These are phyloP conservation scores for Pyracantha coccinea DNA, from an alignment of 331 rosid genomes.

Conservation along the genomic window DNA sequence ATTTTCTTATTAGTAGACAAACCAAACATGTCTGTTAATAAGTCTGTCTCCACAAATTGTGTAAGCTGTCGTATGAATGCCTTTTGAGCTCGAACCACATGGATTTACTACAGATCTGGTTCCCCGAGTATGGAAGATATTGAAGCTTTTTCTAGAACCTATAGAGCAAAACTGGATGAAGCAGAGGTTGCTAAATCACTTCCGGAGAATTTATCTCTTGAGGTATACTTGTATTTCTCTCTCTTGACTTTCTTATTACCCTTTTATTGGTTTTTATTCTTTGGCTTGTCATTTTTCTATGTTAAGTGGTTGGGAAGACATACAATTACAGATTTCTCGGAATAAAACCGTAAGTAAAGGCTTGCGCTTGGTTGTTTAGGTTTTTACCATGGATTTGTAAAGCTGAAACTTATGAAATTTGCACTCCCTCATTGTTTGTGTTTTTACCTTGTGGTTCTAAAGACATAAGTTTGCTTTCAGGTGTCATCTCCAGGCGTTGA, in stretches of 20 bases:
- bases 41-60: not conserved
- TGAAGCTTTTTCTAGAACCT: conserved; percentile 63
- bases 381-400: not conserved
- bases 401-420: not conserved
- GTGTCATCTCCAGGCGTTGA: conserved; percentile 97
- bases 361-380: not conserved
- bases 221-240: conserved; percentile 31
- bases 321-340: not conserved
- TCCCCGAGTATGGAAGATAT: conserved; percentile 85
- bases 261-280: not conserved
- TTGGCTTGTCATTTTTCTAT: not conserved
- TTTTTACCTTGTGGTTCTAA: not conserved
- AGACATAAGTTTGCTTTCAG: conserved; percentile 23
- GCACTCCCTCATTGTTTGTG: too few relatives aligned
- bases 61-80: conserved; percentile 10
- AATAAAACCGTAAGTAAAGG: not conserved
- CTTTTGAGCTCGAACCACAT: conserved; percentile 11
- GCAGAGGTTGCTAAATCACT: conserved; percentile 65
- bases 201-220: conserved; percentile 66
- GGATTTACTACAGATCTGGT: conserved; percentile 59
- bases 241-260: not conserved
- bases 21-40: not conserved
- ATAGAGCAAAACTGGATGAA: conserved; percentile 62
- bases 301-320: not conserved
- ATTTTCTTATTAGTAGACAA: not conserved